Percentiles rank a stretch among this genome's conserved stretches.
These are phyloP conservation scores for Thielaviopsis punctulata DNA, from an alignment of 2,329 filamentous ascomycete genomes.

Conservation along the genomic window DNA sequence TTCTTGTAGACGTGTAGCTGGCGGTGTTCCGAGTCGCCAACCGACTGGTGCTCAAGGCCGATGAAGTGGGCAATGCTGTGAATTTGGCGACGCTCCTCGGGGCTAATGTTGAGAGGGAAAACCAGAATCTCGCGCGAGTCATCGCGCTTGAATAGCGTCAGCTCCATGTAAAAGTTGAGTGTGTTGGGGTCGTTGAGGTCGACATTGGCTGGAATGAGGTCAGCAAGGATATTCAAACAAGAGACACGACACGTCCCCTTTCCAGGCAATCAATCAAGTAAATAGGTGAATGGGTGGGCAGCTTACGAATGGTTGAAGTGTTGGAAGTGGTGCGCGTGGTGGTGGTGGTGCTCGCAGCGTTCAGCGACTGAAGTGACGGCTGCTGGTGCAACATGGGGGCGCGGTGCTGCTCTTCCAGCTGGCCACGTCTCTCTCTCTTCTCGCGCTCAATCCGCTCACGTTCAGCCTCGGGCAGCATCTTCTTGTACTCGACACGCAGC, in stretches of 20 bases:
- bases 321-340: neutral
- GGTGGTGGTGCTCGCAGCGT: conserved; percentile 4
- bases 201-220: conserved; percentile 37
- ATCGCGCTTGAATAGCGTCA: conserved; percentile 77
- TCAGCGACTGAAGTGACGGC: conserved; percentile 68
- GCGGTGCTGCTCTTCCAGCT: conserved; percentile 92
- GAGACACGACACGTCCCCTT: conserved; percentile 8
- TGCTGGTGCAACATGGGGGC: conserved; percentile 64
- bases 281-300: too few species aligned
- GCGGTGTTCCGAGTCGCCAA: conserved; percentile 70
- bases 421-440: conserved; percentile 87
- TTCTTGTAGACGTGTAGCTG: conserved; percentile 80
- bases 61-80: conserved; percentile 93
- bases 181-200: conserved; percentile 85
- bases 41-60: conserved; percentile 78
- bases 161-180: conserved; percentile 75
- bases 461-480: conserved; percentile 92
- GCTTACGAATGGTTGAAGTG: conserved; percentile 11
- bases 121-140: conserved; percentile 60
- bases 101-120: conserved; percentile 65
- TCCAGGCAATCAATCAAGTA: neutral
- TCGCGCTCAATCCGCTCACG: conserved; percentile 91
- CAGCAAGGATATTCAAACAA: neutral
- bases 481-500: conserved; percentile 94
- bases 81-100: conserved; percentile 72